Base-by-base conservation (phyloP, 1,284 basidiomycete genomes). In the Hemileia vastatrix region DNA sequence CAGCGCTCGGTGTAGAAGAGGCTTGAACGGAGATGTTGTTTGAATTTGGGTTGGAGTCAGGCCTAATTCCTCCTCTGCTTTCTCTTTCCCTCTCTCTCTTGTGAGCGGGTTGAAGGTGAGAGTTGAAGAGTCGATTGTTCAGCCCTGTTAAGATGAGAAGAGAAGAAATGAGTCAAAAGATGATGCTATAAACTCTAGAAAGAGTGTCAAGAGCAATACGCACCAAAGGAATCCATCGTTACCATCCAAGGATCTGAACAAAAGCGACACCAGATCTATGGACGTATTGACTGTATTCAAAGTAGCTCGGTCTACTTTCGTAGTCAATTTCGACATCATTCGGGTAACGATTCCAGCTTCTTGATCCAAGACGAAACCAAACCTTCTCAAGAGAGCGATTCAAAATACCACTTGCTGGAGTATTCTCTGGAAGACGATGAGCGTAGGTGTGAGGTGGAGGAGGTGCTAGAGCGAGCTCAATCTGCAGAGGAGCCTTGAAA, bases 361-460 rank as follows among this genome's bases (percentile, higher is more conserved):
- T 57, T 74, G 73, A 57, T 76, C 74, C 24, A 76, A 64, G 32
- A 76, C 69, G 44, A 76, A 76, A 6, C 73, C 72, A 24, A 68
- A 74, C 45, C 63, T 59, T 11, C 73, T 58, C 56, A 76, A 56
- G 23, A 76, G 63, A 9, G 71, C 68, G 23, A 71, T 57, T 76
- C 71, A 53, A 76, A 74, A 63, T 70, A 72, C 63, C 63, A 50
- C 24, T 55, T 33, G 44, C 43, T 19, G 11, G 57, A 9, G 24
- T 43, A 27, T 59, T 57, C 47, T 53, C 44, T 40, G 72, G 67
- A 3, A 74, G 47, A 8, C 64, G 52, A n/a, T 45, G 50, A 1
- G 51, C 57, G 54, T 72, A 75, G 43, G 63, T 64, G 4, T 49
- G 60, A 1, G 66, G 54, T n/a, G n/a, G 36, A 21, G 53, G 47